Evolutionary conservation across 2,329 filamentous ascomycete genomes (phyloP), one percentile per base, ranked within the genome.

Genomic region (Botrytis fabae): DNA sequence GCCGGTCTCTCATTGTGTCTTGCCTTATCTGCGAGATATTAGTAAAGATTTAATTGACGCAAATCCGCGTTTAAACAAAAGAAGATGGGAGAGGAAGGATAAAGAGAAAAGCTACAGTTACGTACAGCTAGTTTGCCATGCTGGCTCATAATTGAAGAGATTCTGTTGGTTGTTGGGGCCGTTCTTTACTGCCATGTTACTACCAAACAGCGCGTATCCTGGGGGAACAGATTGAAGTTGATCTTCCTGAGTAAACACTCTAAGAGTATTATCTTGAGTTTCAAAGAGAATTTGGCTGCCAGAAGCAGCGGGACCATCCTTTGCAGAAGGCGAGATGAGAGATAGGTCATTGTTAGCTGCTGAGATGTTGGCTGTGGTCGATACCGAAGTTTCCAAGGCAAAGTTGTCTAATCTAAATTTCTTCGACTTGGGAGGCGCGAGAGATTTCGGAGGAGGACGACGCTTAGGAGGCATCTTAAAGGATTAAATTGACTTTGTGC

Each of bases 201-300:
- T 1, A 38, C 38, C 38, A 38, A 7, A 38, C 38, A 38, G 38
- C 8, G 38, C 7, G 38, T 38, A 38, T 38, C 38, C 38, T 9
- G 38, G 38, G 38, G 38, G 38, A 38, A 9, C 6, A 8, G 1
- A 9, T 38, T 38, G 7, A 38, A 38, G 7, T 38, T 7, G 38
- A 38, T 38, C 8, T 38, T 38, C 7, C 38, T 9, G 38, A 38
- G 38, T 38, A 38, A 9, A 38, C 38, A 38, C 9, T 38, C 38
- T 38, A 38, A 38, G 38, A 38, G 1, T 9, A 38, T 38, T 38
- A 38, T 38, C 38, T 38, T 38, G 7, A 38, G 38, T 38, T 38
- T 38, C 38, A 38, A 16, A 51, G 12, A 4, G 0, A 5, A 14
- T 0, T 14, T 51, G 10, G 10, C 6, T n/a, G 25, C 0, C 12